A percentile compares a stretch with the other conserved stretches of the same genome.
Evolutionary conservation across 306 rosid genomes (phyloP).

Genomic region (Sicyos edulis): DNA sequence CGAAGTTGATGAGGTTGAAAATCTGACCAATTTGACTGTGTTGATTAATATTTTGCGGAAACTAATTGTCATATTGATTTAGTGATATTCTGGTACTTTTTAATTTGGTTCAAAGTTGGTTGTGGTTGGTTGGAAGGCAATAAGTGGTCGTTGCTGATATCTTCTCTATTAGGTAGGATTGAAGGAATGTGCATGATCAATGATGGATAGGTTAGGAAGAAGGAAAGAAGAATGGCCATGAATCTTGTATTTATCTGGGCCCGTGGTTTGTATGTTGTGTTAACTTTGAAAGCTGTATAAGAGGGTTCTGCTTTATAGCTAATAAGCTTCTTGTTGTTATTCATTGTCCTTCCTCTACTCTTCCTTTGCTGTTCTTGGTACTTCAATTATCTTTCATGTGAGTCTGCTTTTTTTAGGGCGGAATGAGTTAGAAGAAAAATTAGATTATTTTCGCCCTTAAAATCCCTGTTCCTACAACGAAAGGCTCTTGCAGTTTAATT

Average conservation of each 20-base stretch:
- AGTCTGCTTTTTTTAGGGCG: not conserved
- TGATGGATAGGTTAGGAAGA: not conserved
- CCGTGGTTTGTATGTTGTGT: not conserved
- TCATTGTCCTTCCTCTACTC: not conserved
- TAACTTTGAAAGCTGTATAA: not conserved
- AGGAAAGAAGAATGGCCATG: not conserved
- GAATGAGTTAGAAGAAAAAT: not conserved
- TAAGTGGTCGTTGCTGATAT: not conserved
- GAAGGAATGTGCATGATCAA: not conserved
- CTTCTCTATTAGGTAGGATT: not conserved
- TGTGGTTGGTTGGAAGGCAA: not conserved
- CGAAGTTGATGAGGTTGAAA: not conserved
- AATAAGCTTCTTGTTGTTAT: not conserved
- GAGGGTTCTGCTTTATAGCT: not conserved
- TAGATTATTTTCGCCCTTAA: not conserved
- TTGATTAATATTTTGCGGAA: conserved; percentile 3
- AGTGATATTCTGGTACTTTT: not conserved
- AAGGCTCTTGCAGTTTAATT: not conserved
- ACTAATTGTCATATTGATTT: not conserved
- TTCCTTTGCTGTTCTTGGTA: not conserved
- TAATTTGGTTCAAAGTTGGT: not conserved
- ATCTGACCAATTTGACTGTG: not conserved
- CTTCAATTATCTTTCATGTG: not conserved
- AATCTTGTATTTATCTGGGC: not conserved
- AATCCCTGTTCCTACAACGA: not conserved